A percentile compares a stretch with the other conserved stretches of the same genome.
phyloP scores from a whole-genome alignment of 306 rosid species.

The Senna tora region DNA sequence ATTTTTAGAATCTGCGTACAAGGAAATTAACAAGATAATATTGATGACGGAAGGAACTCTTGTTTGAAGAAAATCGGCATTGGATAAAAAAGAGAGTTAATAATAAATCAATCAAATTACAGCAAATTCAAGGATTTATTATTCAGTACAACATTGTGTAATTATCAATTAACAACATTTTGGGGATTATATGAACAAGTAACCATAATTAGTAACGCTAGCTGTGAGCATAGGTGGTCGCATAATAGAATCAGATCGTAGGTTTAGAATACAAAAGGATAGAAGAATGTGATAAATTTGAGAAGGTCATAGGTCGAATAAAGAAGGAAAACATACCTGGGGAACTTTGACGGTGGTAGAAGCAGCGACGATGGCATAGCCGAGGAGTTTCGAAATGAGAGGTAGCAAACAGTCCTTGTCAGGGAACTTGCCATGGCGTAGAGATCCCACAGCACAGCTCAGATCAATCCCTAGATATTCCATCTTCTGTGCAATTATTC shows the following conservation, averaged over 20 bases:
- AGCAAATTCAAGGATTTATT: not conserved
- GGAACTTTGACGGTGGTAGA: slow-evolving; percentile 99
- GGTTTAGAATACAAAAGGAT: not conserved
- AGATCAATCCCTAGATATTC: slow-evolving; percentile 52
- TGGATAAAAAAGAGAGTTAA: not conserved
- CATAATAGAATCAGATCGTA: not conserved
- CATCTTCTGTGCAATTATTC: slow-evolving; percentile 17
- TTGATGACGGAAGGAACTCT: not conserved
- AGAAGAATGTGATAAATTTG: not conserved
- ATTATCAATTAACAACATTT: not conserved
- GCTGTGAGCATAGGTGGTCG: not conserved
- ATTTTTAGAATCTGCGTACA: slow-evolving; percentile 70
- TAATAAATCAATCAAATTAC: not conserved
- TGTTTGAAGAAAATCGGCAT: not conserved
- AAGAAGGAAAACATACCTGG: slow-evolving; percentile 54
- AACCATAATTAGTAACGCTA: not conserved
- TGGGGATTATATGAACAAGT: not conserved
- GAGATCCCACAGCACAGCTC: slow-evolving; percentile 75
- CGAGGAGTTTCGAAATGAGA: slow-evolving; percentile 91
- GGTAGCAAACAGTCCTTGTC: slow-evolving; percentile 89
- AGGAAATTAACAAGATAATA: not conserved
- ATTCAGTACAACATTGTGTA: not conserved
- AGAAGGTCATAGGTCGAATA: not conserved
- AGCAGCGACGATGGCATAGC: slow-evolving; percentile 96
- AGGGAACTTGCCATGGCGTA: slow-evolving; percentile 74